These are phyloP conservation scores for Scheffersomyces insectosa DNA, from an alignment of 1,139 yeast species.

Conservation along the genomic window DNA sequence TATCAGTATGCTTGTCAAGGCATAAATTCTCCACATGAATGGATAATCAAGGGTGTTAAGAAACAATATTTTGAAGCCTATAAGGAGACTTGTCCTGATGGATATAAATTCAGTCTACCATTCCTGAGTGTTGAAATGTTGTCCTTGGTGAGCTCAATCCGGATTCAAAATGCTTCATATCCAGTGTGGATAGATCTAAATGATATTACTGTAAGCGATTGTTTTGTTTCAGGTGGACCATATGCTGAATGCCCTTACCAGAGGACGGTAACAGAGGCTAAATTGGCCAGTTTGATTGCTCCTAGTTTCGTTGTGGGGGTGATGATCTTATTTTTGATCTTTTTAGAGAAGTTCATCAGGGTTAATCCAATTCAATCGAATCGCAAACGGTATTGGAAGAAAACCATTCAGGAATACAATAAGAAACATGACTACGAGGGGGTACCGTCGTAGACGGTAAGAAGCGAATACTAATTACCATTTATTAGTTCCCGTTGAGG, in stretches of 20 bases:
- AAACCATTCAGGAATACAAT: constrained; percentile 34
- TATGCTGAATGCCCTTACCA: constrained; percentile 79
- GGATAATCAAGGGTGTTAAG: constrained; percentile 43
- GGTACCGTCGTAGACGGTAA: constrained; percentile 34
- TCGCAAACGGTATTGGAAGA: constrained; percentile 43
- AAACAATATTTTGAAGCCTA: constrained; percentile 55
- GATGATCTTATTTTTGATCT: constrained; percentile 22
- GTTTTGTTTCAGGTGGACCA: constrained; percentile 90
- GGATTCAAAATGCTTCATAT: constrained; percentile 15
- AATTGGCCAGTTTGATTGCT: constrained; percentile 63
- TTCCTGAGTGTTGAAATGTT: constrained; percentile 39
- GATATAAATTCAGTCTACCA: constrained; percentile 60
- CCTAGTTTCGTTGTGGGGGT: constrained; percentile 65
- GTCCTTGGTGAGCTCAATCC: constrained; percentile 28
- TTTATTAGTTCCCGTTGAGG: no score
- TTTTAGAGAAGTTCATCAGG: constrained; percentile 35
- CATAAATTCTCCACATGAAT: constrained; percentile 36
- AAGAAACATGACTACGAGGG: constrained; percentile 45
- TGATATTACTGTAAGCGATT: constrained; percentile 67
- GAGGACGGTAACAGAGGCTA: constrained; percentile 50
- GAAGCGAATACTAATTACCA: no score
- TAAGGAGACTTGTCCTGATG: constrained; percentile 47
- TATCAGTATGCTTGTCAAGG: constrained; percentile 60
- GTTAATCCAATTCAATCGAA: constrained; percentile 42
- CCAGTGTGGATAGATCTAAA: constrained; percentile 84